Evolutionary conservation across 2,329 filamentous ascomycete species (phyloP), one percentile per base, ranked within the genome.

Genomic region (Calonectria hongkongensis): DNA sequence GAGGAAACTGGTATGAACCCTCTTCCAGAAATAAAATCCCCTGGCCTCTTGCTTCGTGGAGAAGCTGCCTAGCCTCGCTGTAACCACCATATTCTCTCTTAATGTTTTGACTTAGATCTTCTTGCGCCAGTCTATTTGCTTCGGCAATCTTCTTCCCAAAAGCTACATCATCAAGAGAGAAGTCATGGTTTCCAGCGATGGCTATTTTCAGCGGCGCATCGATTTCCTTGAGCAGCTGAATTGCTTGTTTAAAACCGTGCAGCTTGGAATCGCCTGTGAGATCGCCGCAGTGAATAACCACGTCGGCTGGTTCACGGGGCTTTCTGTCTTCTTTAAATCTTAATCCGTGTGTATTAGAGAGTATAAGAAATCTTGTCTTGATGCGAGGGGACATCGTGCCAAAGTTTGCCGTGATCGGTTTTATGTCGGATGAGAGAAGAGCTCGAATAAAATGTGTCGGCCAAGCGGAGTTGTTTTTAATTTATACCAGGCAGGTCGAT

Each of bases 181-280:
- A 88, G 71, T 90, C 87, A 71, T 90, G 87, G 65, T 89, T 90
- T 1, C 88, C 88, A 2, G 88, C 83, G 51, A 90, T 89, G 8
- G 86, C 80, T 1, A 90, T 76, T 68, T 89, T 90, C 4, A 89
- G 78, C 0, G 86, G 84, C 0, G 87, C 87, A 1, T 85, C 70
- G 18, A 89, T 79, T 0, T 63, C 64, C 10, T 82, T 75, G 0
- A 90, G 80, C 0, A 87, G 76, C 2, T 80, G 68, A 5, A 89
- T 77, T 0, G 85, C 80, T 3, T 76, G 73, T 27, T 73, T 77
- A 51, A 85, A 86, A 54, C 88, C 86, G 0, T 80, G 63, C 0
- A 88, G 62, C 30, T 83, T 87, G 0, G 87, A 89, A 27, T 83
- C 78, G 0, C 85, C 75, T 0, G 87, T 89, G 4, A 90, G 81